Evolutionary conservation across 1,284 basidiomycete species (phyloP).

Genomic region (Lentinula novae-zelandiae): DNA sequence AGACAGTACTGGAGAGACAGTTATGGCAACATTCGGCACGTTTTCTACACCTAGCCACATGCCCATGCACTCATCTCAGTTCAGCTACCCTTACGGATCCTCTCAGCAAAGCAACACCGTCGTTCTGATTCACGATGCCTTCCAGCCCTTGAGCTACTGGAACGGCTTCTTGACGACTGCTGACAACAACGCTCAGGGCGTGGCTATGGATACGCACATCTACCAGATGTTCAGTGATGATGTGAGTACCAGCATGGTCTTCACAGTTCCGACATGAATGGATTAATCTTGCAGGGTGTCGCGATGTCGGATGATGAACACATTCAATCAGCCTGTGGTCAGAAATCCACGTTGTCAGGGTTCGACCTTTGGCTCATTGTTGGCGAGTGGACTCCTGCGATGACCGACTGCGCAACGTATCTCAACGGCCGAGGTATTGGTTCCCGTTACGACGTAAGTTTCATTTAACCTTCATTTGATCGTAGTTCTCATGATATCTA

Average conservation of each 20-base stretch:
- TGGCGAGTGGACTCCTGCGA: constrained; percentile 83
- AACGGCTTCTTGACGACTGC: constrained; percentile 53
- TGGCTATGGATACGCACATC: constrained; percentile 81
- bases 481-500: not conserved
- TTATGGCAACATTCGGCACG: constrained; percentile 70
- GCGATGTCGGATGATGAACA: constrained; percentile 55
- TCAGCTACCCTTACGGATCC: constrained; percentile 49
- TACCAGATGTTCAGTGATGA: constrained; percentile 77
- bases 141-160: constrained; percentile 79
- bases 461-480: not conserved
- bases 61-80: not conserved
- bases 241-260: constrained; percentile 33
- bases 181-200: constrained; percentile 52
- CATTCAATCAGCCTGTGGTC: constrained; percentile 60
- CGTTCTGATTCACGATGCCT: constrained; percentile 81
- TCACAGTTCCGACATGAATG: not conserved
- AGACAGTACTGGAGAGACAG: constrained; percentile 75
- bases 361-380: constrained; percentile 74
- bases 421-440: constrained; percentile 69
- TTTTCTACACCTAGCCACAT: not conserved
- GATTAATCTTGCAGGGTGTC: constrained; percentile 38
- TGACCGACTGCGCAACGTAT: constrained; percentile 84
- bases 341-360: constrained; percentile 39
- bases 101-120: constrained; percentile 57
- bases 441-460: constrained; percentile 69